phyloP scores from a whole-genome alignment of 2,329 filamentous ascomycete species.

The Gremmenia infestans region DNA sequence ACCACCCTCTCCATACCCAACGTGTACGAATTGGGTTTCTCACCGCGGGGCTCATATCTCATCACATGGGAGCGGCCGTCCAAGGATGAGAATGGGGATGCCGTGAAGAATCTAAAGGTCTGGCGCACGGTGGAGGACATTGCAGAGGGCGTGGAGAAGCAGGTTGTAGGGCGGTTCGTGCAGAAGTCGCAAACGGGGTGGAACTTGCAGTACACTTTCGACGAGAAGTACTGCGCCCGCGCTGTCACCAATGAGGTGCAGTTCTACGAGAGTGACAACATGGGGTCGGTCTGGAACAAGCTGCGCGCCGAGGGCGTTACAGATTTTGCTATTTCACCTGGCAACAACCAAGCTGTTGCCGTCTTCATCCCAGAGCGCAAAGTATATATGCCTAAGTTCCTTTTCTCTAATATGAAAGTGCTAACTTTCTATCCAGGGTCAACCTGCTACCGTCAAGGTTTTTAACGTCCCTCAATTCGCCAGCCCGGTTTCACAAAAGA shows the following conservation, averaged over 20 bases:
- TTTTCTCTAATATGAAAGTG: not conserved
- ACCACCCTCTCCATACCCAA: conserved; percentile 73
- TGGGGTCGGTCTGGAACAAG: conserved; percentile 90
- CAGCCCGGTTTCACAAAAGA: conserved; percentile 87
- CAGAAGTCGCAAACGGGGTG: conserved; percentile 94
- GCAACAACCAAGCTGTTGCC: conserved; percentile 85
- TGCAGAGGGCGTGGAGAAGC: conserved; percentile 57
- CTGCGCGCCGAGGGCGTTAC: conserved; percentile 84
- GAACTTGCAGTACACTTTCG: conserved; percentile 94
- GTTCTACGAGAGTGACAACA: conserved; percentile 85
- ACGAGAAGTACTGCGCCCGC: conserved; percentile 90
- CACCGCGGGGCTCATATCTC: conserved; percentile 83
- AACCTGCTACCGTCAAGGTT: conserved; percentile 89
- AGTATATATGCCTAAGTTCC: conserved; percentile 44
- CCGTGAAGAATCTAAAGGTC: conserved; percentile 93
- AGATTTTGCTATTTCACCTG: conserved; percentile 85
- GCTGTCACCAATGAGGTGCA: conserved; percentile 96
- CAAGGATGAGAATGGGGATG: conserved; percentile 91
- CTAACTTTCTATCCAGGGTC: conserved; percentile 55
- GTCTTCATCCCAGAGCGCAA: conserved; percentile 95
- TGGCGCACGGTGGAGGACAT: conserved; percentile 78
- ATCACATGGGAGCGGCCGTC: conserved; percentile 94
- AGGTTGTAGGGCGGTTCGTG: conserved; percentile 82
- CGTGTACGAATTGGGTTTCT: conserved; percentile 93
- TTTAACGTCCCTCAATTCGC: conserved; percentile 88